phyloP scores from a whole-genome alignment of 2,329 filamentous ascomycete species.

The Paracamarosporium sp. region DNA sequence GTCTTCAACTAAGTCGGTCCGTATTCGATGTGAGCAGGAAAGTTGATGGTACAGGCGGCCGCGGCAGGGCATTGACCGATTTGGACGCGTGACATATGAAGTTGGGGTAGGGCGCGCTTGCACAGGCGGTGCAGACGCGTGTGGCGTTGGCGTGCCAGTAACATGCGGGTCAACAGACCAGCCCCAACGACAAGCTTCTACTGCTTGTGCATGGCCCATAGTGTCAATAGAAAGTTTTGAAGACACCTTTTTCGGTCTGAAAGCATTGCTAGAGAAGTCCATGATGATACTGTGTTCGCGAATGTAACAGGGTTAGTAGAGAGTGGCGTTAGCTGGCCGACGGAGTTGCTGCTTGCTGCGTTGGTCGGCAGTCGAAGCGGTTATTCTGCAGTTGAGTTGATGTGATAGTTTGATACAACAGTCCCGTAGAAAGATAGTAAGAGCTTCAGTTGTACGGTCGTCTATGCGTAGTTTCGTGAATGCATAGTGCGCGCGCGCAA shows the following conservation, averaged over 20 bases:
- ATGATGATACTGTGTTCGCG: slow-evolving; percentile 16
- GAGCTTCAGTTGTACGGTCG: background rate
- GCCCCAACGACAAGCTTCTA: slow-evolving; percentile 43
- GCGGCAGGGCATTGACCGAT: slow-evolving; percentile 41
- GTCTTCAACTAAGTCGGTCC: slow-evolving; percentile 44
- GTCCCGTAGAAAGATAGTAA: background rate
- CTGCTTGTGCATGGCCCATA: slow-evolving; percentile 40
- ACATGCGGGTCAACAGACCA: slow-evolving; percentile 37
- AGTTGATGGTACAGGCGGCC: slow-evolving; percentile 46
- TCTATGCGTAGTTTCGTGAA: background rate
- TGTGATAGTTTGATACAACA: background rate
- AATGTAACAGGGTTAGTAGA: slow-evolving; percentile 1
- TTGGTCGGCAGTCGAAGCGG: background rate
- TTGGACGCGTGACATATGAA: slow-evolving; percentile 28
- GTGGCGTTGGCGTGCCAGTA: slow-evolving; percentile 12
- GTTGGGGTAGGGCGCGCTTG: slow-evolving; percentile 17
- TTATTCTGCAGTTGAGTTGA: background rate
- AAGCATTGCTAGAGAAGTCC: slow-evolving; percentile 40
- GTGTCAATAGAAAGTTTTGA: slow-evolving; percentile 37
- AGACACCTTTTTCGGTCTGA: slow-evolving; percentile 18
- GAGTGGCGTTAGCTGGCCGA: slow-evolving; percentile 32
- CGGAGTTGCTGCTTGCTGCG: slow-evolving; percentile 30
- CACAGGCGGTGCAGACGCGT: slow-evolving; percentile 4
- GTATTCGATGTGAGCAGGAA: slow-evolving; percentile 42
- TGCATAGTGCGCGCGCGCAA: background rate